Evolutionary conservation across 202 grass and related monocot species (phyloP).

Genomic region (Sporobolus alterniflorus): DNA sequence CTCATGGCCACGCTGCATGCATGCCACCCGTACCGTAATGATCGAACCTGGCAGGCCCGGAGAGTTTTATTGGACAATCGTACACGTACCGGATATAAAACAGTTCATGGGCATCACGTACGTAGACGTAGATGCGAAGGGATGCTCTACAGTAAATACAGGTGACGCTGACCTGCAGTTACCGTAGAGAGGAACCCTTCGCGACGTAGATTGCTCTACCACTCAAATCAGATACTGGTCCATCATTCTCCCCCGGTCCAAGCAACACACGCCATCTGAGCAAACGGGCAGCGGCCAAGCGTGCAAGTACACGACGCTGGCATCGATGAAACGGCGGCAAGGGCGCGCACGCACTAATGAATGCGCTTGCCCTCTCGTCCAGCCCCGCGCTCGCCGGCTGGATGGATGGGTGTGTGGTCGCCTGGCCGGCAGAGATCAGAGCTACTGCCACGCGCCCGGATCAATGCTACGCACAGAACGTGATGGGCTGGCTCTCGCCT

Average conservation of each 20-base stretch:
- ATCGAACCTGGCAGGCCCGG: conserved; percentile 19
- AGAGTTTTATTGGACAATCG: background rate
- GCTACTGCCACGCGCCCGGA: background rate
- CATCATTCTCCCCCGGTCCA: conserved; percentile 28
- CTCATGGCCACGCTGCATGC: background rate
- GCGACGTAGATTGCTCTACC: too few species aligned
- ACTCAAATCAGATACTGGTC: too few species aligned
- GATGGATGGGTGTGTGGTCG: too few species aligned
- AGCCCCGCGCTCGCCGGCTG: too few species aligned
- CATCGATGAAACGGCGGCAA: conserved; percentile 15
- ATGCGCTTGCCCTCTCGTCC: too few species aligned
- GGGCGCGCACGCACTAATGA: background rate
- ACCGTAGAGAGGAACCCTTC: too few species aligned
- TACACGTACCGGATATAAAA: background rate
- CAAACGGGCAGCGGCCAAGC: background rate
- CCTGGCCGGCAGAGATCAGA: too few species aligned
- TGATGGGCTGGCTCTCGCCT: conserved; percentile 9
- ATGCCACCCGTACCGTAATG: background rate
- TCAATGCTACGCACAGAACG: conserved; percentile 38
- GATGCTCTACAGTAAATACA: too few species aligned
- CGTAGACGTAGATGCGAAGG: too few species aligned
- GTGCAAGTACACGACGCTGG: background rate
- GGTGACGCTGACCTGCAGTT: too few species aligned
- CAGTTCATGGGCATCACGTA: conserved; percentile 22
- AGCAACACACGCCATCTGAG: conserved; percentile 16